These are phyloP conservation scores for Miamiensis avidus DNA, from an alignment of 169 alveolate species.

Conservation along the genomic window DNA sequence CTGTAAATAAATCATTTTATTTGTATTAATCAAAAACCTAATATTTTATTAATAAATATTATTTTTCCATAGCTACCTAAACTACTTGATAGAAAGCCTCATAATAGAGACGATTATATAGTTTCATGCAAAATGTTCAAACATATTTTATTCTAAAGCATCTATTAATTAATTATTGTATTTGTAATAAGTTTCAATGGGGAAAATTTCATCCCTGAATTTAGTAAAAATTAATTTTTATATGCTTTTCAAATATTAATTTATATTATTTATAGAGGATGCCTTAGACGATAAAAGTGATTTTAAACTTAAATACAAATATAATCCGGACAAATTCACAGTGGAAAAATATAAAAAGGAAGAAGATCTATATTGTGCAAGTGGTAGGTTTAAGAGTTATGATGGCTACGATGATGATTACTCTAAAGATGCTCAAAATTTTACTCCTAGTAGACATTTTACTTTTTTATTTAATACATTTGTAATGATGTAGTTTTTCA, in stretches of 20 bases:
- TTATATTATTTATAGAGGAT: neutral
- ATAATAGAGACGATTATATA: conserved; percentile 79
- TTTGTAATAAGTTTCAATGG: neutral
- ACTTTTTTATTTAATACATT: conserved; percentile 73
- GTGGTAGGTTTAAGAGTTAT: conserved; percentile 27
- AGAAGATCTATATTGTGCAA: conserved; percentile 13
- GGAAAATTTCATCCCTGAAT: neutral
- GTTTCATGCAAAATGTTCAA: conserved; percentile 76
- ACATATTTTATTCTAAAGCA: conserved; percentile 41
- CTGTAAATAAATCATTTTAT: conserved; percentile 26
- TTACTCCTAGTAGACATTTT: conserved; percentile 53
- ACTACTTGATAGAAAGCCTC: conserved; percentile 81
- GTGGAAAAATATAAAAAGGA: neutral
- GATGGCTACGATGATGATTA: conserved; percentile 29
- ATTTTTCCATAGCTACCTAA: no score
- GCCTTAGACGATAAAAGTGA: neutral
- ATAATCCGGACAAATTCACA: neutral
- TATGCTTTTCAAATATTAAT: neutral
- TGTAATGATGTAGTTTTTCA: conserved; percentile 80
- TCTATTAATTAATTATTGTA: neutral
- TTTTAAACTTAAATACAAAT: neutral
- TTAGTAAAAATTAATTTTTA: neutral
- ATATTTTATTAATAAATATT: no score
- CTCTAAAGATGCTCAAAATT: conserved; percentile 7
- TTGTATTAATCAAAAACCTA: neutral